A percentile compares a stretch with the other conserved stretches of the same genome.
Conservation (phyloP, 140 eudicot genomes). For the Flaveria floridana region DNA sequence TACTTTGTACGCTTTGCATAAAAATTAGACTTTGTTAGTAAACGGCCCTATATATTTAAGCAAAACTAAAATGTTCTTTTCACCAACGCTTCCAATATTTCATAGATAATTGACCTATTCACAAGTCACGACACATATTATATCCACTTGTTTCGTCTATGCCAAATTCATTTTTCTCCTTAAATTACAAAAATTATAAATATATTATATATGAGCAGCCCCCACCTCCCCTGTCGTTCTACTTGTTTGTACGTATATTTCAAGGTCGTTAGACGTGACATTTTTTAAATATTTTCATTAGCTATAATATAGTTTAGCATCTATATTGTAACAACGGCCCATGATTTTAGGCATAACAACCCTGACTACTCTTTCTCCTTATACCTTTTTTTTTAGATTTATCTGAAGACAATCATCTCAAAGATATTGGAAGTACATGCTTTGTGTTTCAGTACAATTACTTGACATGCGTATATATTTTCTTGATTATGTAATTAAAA, state of each 20-base stretch:
- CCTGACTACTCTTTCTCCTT: too few relatives aligned
- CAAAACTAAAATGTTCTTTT: neutral
- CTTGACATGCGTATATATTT: too few relatives aligned
- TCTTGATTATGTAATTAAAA: too few relatives aligned
- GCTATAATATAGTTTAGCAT: neutral
- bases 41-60: neutral
- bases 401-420: too few relatives aligned
- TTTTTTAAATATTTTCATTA: neutral
- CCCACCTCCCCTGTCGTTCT: neutral
- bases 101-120: neutral
- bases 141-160: slow-evolving; percentile 2
- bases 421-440: too few relatives aligned
- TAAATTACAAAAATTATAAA: neutral
- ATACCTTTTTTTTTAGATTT: too few relatives aligned
- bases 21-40: too few relatives aligned
- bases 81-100: neutral
- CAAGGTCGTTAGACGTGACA: neutral
- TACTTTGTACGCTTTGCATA: too few relatives aligned
- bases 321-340: neutral
- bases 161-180: neutral
- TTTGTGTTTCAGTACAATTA: too few relatives aligned
- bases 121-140: neutral
- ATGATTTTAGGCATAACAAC: too few relatives aligned
- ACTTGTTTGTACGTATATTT: neutral
- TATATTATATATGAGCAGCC: slow-evolving; percentile 10